Percentiles rank a stretch among this genome's conserved stretches.
Conservation (phyloP, 805 yeast species). For the Candida fluviatilis region DNA sequence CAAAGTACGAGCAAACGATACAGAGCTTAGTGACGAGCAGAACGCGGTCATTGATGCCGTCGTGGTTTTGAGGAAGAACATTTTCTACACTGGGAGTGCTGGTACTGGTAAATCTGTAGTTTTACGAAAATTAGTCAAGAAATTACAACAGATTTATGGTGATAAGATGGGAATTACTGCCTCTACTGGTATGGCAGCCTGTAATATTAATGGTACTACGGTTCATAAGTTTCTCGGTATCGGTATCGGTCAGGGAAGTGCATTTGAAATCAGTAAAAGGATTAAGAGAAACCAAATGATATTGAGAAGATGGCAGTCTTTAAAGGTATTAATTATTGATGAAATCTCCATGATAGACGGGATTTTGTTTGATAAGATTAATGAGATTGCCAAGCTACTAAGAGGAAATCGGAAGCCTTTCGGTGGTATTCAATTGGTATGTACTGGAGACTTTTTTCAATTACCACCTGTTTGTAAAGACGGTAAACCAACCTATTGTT, state of each 20-base stretch:
- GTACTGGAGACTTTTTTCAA: slow-evolving; percentile 96
- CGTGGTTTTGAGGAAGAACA: slow-evolving; percentile 45
- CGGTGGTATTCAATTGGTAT: slow-evolving; percentile 88
- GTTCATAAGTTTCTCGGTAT: slow-evolving; percentile 82
- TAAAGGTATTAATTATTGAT: slow-evolving; percentile 77
- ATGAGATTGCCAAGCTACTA: slow-evolving; percentile 57
- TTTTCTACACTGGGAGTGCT: slow-evolving; percentile 80
- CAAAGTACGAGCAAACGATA: background rate
- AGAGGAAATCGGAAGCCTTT: slow-evolving; percentile 61
- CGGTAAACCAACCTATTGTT: slow-evolving; percentile 53
- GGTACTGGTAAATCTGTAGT: slow-evolving; percentile 86
- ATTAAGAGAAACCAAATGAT: slow-evolving; percentile 45
- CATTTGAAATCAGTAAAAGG: slow-evolving; percentile 40
- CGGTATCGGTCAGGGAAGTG: slow-evolving; percentile 66
- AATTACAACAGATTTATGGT: slow-evolving; percentile 42
- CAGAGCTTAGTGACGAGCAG: slow-evolving; percentile 39
- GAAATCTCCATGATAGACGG: slow-evolving; percentile 96
- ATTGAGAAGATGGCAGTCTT: slow-evolving; percentile 56
- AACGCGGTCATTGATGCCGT: slow-evolving; percentile 46
- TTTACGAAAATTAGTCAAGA: slow-evolving; percentile 56
- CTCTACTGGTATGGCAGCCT: slow-evolving; percentile 94
- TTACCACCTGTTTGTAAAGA: slow-evolving; percentile 77
- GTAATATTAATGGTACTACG: slow-evolving; percentile 88
- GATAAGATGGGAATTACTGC: slow-evolving; percentile 80
- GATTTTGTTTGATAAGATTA: slow-evolving; percentile 66